A percentile compares a stretch with the other conserved stretches of the same genome.
phyloP scores from a whole-genome alignment of 2,329 filamentous ascomycete genomes.

The Phaeosphaeriaceae sp. region DNA sequence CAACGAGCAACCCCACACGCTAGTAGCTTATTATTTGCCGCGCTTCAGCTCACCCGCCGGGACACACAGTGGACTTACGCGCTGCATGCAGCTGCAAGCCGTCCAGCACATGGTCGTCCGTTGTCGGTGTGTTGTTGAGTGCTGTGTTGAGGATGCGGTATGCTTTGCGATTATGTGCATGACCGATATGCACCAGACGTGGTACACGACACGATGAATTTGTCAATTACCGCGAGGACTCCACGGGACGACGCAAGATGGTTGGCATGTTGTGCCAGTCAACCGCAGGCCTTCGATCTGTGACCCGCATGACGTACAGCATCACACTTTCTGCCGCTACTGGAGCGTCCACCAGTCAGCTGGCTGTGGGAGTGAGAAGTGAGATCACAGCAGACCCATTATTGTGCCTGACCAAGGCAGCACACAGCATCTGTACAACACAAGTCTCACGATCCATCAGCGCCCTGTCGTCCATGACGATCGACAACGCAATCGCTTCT shows the following conservation, averaged over 20 bases:
- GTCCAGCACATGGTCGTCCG: slow-evolving; percentile 14
- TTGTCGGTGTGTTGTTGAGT: slow-evolving; percentile 11
- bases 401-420: slow-evolving; percentile 18
- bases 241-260: slow-evolving; percentile 7
- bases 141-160: slow-evolving; percentile 12
- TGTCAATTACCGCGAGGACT: slow-evolving; percentile 7
- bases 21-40: slow-evolving; percentile 13
- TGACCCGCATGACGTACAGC: slow-evolving; percentile 30
- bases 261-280: slow-evolving; percentile 10
- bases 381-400: slow-evolving; percentile 17
- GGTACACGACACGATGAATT: slow-evolving; percentile 20
- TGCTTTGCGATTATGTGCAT: slow-evolving; percentile 20
- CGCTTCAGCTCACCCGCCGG: slow-evolving; percentile 7
- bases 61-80: slow-evolving; percentile 5
- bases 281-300: slow-evolving; percentile 8
- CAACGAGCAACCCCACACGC: slow-evolving; percentile 11
- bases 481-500: slow-evolving; percentile 10
- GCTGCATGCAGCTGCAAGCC: slow-evolving; percentile 21
- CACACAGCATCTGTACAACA: slow-evolving; percentile 21
- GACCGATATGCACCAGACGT: slow-evolving; percentile 25
- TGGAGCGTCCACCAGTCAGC: slow-evolving; percentile 25
- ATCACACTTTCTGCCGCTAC: slow-evolving; percentile 18
- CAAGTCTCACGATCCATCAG: slow-evolving; percentile 20
- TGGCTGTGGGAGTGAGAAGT: slow-evolving; percentile 10
- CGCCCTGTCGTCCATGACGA: slow-evolving; percentile 15